Evolutionary conservation across 495 filamentous ascomycete species (phyloP), one percentile per base, ranked within the genome.

Genomic region (Aspergillus coremiiformis): DNA sequence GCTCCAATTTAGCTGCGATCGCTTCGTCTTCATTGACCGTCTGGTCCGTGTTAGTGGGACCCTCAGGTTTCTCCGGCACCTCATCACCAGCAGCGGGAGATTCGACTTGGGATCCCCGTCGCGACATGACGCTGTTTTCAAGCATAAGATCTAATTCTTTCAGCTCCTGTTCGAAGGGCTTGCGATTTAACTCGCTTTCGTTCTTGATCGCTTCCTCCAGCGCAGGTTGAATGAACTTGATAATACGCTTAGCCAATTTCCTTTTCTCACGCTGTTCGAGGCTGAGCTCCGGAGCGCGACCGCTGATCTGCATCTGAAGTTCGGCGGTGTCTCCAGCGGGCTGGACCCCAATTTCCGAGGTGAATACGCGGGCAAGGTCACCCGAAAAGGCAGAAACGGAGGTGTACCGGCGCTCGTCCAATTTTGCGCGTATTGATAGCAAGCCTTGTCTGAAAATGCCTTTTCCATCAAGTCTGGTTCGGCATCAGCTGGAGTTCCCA

Each of bases 161-260:
- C 26, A 86, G 67, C 44, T 86, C 79, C 30, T 78, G 77, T 47
- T 91, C 87, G 45, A 81, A 81, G 8, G 85, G 75, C 57, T 79
- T 83, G 51, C 82, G 75, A 49, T 73, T 82, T 8, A 95, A 72
- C 39, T 94, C 89, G 35, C 84, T 82, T 66, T 97, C 92, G 32
- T 86, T 87, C 45, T 78, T 76, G 39, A 86, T 70, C 2, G 89
- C 89, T 41, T 84, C 80, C 64, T 95, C 88, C 6, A 96, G 71
- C 33, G 81, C 76, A 15, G 82, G 80, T 62, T 93, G 86, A 21
- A 95, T 77, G 3, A 82, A 78, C 65, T 87, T 89, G 52, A 95
- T 76, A 45, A 96, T 90, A 39, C 88, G 78, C 64, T 92, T 95
- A 12, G 85, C 92, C 23, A 89, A 70, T 60, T 78, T 83, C 56